Conservation (phyloP, 257 asterid genomes). For the Solanum sejunctum region DNA sequence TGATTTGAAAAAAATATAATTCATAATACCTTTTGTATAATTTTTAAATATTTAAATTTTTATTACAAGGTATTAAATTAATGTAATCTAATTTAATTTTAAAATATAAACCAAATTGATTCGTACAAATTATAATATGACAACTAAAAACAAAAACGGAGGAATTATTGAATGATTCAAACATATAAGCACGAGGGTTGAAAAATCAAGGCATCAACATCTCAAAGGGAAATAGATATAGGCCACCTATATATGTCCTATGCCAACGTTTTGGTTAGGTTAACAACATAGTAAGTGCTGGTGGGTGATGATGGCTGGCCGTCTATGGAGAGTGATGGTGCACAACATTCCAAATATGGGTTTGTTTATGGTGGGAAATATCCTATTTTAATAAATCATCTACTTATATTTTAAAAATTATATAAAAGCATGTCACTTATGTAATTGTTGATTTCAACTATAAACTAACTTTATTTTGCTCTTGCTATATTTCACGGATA, state of each 20-base stretch:
- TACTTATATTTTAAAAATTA: background rate
- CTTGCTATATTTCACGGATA: background rate
- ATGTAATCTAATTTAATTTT: too few species aligned
- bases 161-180: background rate
- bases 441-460: background rate
- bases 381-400: background rate
- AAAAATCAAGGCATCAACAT: background rate
- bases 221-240: background rate
- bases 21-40: too few species aligned
- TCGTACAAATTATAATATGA: too few species aligned
- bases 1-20: too few species aligned
- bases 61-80: too few species aligned
- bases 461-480: background rate
- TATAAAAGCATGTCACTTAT: background rate
- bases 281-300: background rate
- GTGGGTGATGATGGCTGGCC: background rate
- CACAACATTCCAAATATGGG: background rate
- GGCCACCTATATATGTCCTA: background rate
- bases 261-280: background rate
- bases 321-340: background rate
- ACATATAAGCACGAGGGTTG: background rate
- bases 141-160: too few species aligned
- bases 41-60: too few species aligned
- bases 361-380: background rate
- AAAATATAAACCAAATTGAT: too few species aligned